Evolutionary conservation across 306 rosid genomes (phyloP), one percentile per base, ranked within the genome.

Genomic region (Leucaena leucocephala): DNA sequence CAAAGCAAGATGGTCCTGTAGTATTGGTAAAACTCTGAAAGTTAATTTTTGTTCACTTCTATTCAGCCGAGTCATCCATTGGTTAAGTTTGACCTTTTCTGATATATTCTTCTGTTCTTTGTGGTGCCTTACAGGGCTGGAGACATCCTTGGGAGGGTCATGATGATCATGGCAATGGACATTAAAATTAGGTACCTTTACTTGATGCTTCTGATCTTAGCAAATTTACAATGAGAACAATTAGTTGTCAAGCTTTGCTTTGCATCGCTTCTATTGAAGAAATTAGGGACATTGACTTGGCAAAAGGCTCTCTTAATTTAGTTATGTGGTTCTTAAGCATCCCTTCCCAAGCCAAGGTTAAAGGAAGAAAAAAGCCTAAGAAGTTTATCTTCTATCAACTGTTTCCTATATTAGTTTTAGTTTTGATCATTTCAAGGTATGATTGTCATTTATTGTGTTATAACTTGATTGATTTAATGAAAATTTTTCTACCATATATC

Each of bases 81-180:
- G 4, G 34, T 67, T 12, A 9, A n/a, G 12, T 19, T 39, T 73
- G 45, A 3, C 15, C 17, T 59, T 46, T 46, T 4, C 43, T 72
- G 17, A 21, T 38, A 22, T 16, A 36, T 52, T 70, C 79, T 73
- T 21, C 40, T 55, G 10, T 55, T 61, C 70, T 36, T 17, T 64
- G 27, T 42, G 43, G 58, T 68, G 8, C 34, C 17, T 81, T 59
- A 12, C 82, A 94, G 98, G 98, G 98, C 13, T 94, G 93, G 98
- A 89, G 98, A 77, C 98, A 94, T 83, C 98, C 98, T 33, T 94
- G 98, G 98, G 98, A 94, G 27, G 97, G 95, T 80, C 97, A 94
- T 59, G 95, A 65, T 82, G 98, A 91, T 72, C 89, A 86, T 72
- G 80, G 81, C 71, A 83, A 82, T 40, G 89, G 78, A 1, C 89